Evolutionary conservation across 768 basidiomycete genomes (phyloP), one percentile per base, ranked within the genome.

Genomic region (Mycena olivaceomarginata): DNA sequence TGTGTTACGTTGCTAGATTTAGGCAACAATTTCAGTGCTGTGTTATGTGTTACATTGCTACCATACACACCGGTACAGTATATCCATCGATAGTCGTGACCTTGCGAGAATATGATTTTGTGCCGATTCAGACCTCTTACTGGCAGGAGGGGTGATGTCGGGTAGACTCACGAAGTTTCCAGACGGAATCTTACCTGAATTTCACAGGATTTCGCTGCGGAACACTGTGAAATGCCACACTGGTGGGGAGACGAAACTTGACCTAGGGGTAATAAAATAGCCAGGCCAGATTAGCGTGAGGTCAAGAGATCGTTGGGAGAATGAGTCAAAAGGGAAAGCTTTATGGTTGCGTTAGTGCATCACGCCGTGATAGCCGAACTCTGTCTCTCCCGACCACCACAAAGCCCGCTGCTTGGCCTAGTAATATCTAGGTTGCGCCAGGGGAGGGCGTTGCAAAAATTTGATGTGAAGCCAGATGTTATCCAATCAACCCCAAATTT

Each of bases 61-160:
- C n/a, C n/a, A n/a, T n/a, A n/a, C n/a, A n/a, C n/a, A n/a, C n/a
- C n/a, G n/a, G n/a, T n/a, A n/a, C n/a, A n/a, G n/a, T 45, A 60
- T 60, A 60, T 60, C 59, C 59, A 60, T 60, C 59, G 13, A 60
- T 60, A 60, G 25, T 60, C 59, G 59, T 31, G 59, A 31, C 59
- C 59, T 60, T 37, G 59, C 59, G 59, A 60, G 59, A 60, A 60
- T 60, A 60, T 60, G 59, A 60, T 60, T 60, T 60, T 60, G 59
- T 60, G 59, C 59, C 16, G 59, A 60, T 60, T 60, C 59, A 60
- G 59, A 60, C 59, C 59, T 60, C 59, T 60, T 60, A 31, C 59
- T 60, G 59, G 59, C 37, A 31, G 59, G 25, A 60, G 31, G 53
- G 59, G 59, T 60, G 59, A 37, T 60, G 59, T 60, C 59, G 37